Conservation (phyloP, 495 filamentous ascomycete species). For the Annulohypoxylon moriforme region DNA sequence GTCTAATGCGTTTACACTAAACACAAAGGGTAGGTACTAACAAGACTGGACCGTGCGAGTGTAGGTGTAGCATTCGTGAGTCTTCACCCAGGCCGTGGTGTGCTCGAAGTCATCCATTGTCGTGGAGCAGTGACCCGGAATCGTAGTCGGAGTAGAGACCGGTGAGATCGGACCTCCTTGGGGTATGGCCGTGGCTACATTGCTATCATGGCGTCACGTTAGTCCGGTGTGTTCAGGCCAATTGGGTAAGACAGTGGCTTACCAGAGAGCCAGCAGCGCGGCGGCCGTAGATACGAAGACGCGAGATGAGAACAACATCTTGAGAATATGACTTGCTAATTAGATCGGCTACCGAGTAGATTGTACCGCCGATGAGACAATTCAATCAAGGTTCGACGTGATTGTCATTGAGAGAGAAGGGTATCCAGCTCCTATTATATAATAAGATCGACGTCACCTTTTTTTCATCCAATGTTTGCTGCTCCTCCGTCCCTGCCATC, state of each 20-base stretch:
- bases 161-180: constrained; percentile 16
- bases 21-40: constrained; percentile 9
- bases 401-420: neutral
- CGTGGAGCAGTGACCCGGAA: constrained; percentile 45
- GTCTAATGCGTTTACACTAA: neutral
- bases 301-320: constrained; percentile 31
- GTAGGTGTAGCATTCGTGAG: constrained; percentile 44
- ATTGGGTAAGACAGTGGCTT: constrained; percentile 6
- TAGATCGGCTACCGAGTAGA: neutral
- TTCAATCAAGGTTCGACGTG: neutral
- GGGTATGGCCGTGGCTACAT: constrained; percentile 15
- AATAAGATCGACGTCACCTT: constrained; percentile 6
- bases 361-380: neutral
- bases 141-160: constrained; percentile 21
- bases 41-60: constrained; percentile 26
- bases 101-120: constrained; percentile 41
- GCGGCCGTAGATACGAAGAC: constrained; percentile 21
- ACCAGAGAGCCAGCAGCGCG: constrained; percentile 34
- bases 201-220: constrained; percentile 2
- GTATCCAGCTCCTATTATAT: constrained; percentile 9
- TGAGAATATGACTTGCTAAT: constrained; percentile 7
- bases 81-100: constrained; percentile 39
- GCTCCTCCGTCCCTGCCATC: neutral
- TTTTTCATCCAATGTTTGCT: neutral
- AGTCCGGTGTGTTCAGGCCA: neutral